Evolutionary conservation across 1,284 basidiomycete genomes (phyloP), one percentile per base, ranked within the genome.

Genomic region (Microbotryum violaceum): DNA sequence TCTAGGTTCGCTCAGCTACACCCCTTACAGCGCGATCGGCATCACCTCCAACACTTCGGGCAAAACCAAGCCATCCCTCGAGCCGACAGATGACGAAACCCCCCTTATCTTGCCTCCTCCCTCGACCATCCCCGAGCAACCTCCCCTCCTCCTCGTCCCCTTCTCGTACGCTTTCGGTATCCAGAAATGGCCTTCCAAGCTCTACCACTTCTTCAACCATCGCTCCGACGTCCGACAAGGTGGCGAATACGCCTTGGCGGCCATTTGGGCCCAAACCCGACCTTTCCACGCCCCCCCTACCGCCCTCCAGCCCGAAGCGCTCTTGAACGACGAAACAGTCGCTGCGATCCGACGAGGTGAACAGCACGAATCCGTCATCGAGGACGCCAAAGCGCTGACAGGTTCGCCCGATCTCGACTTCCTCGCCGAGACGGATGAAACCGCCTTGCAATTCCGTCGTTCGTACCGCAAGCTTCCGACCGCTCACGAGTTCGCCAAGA

Each of bases 151-250:
- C 56, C 82, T 97, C 60, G 85, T 97, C 42, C 83, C 89, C n/a
- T 97, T 89, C 77, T 81, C 82, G 58, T 87, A 94, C 72, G 81
- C 88, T 69, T 82, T 97, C 60, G 93, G 94, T 18, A 84, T 96
- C 75, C 81, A 80, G 47, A 89, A 91, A 72, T 86, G 97, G 64
- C 92, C 93, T 6, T 77, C 83, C 67, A 93, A 96, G 86, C 83
- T 97, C 59, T 86, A 84, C 81, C 87, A 87, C 70, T 94, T 91
- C 77, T 97, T 97, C 80, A 92, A 91, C 72, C 85, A 89, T 73
- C 85, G 91, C n/a, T 77, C 84, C 58, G 84, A 87, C 69, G 89
- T 90, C 8, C 81, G 77, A 5, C 77, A 82, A 21, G 93, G 93
- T 47, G 88, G 87, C 20, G 86, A 96, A 68, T 86, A 87, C 10